Conservation (phyloP, 1,284 basidiomycete genomes). For the Spongispora temasekensis region DNA sequence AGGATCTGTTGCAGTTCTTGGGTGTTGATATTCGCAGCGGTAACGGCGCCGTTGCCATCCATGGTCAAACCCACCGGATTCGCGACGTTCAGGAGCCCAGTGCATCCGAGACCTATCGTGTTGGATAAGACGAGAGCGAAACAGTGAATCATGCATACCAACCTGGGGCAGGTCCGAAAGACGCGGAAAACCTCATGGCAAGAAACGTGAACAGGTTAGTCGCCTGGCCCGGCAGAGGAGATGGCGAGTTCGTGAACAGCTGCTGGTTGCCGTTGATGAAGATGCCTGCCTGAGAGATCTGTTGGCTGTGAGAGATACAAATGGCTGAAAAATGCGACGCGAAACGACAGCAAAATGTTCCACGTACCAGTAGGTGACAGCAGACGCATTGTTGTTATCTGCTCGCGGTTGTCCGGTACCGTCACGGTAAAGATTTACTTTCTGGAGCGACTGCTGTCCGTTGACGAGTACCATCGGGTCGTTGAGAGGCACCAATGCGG, state of each 20-base stretch:
- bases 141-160: background rate
- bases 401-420: slow-evolving; percentile 29
- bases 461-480: slow-evolving; percentile 31
- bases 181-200: slow-evolving; percentile 27
- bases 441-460: slow-evolving; percentile 24
- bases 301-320: slow-evolving; percentile 13
- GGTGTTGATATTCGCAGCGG: slow-evolving; percentile 25
- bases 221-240: slow-evolving; percentile 21
- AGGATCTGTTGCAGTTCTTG: slow-evolving; percentile 25
- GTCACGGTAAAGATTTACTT: slow-evolving; percentile 30
- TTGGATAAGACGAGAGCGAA: slow-evolving; percentile 4
- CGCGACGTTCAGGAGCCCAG: slow-evolving; percentile 17
- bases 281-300: slow-evolving; percentile 23
- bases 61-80: slow-evolving; percentile 27
- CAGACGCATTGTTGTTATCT: slow-evolving; percentile 25
- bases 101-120: slow-evolving; percentile 24
- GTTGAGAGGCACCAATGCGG: slow-evolving; percentile 26
- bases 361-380: slow-evolving; percentile 22
- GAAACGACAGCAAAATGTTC: too few species aligned
- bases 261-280: slow-evolving; percentile 28
- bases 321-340: background rate
- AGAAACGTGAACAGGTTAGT: slow-evolving; percentile 31
- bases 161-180: slow-evolving; percentile 25
- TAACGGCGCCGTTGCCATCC: slow-evolving; percentile 29
- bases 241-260: slow-evolving; percentile 16